These are phyloP conservation scores for Polyrhizophydium stewartii DNA, from an alignment of 371 early-diverging fungal species.

Conservation along the genomic window DNA sequence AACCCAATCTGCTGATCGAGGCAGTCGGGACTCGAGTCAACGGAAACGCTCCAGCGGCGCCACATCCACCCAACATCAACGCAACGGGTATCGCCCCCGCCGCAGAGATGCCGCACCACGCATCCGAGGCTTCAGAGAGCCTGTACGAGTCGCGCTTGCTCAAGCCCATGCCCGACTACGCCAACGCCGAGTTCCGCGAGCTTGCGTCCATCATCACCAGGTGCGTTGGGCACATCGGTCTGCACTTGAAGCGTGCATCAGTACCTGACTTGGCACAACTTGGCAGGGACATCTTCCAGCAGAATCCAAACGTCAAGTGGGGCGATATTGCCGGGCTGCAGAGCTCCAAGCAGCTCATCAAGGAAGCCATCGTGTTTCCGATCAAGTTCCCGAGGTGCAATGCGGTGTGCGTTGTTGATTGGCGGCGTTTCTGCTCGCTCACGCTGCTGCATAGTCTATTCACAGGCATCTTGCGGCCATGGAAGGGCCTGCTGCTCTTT, in stretches of 20 bases:
- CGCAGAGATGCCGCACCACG: no score
- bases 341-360: conserved; percentile 52
- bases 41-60: no score
- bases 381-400: conserved; percentile 45
- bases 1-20: no score
- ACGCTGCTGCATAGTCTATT: conserved; percentile 37
- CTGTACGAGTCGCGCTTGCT: no score
- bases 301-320: conserved; percentile 53
- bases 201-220: conserved; percentile 42
- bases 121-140: no score
- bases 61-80: no score
- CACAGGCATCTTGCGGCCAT: conserved; percentile 57
- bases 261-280: background rate
- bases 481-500: conserved; percentile 88
- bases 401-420: conserved; percentile 1
- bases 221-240: conserved; percentile 6
- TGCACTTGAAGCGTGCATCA: background rate
- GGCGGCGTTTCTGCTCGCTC: no score
- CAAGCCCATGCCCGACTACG: conserved; percentile 38
- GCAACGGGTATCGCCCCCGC: no score
- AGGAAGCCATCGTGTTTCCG: conserved; percentile 69
- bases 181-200: conserved; percentile 34
- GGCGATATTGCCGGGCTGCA: conserved; percentile 60
- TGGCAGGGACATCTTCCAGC: conserved; percentile 37
- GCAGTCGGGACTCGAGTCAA: no score